Evolutionary conservation across 257 asterid genomes (phyloP), one percentile per base, ranked within the genome.

Genomic region (Fraxinus excelsior): DNA sequence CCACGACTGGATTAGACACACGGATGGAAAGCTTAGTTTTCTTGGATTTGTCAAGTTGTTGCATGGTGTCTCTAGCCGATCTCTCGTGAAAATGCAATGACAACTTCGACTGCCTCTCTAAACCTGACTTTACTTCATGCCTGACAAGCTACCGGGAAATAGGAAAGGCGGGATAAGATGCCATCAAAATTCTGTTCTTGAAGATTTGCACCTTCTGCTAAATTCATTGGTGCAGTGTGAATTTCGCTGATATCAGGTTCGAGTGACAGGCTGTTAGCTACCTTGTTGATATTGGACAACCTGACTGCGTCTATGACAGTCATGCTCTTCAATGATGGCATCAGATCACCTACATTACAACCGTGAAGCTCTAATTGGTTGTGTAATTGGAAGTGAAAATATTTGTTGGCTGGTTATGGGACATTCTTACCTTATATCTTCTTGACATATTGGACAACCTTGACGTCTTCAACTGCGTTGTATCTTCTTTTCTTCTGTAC

Each of bases 1-100:
- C 68, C 87, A 85, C 38, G 89, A 87, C 78, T 87, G 91, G 91
- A 81, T 87, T 38, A 81, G 91, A 38, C 89, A 85, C 81, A 85
- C 91, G 2, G 91, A 87, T 25, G 91, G 91, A 77, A 87, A 87
- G 79, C 91, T 87, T 29, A 87, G 91, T 72, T 85, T 87, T 74
- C 83, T 87, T 14, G 91, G 91, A 31, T 87, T 87, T 72, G 86
- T 80, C 44, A 85, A 87, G 73, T 46, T 87, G 84, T 83, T 87
- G 84, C 91, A 85, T 13, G 90, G 90, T n/a, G 81, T 80, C 11
- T 87, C 88, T 4, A 84, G 88, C 81, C 88, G 90, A 4, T 73
- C 87, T 31, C 73, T 77, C 34, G 77, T 85, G 25, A 87, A 84
- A 82, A 74, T 68, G 44, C 90, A 86, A 77, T 86, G 71, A 81